A percentile compares a stretch with the other conserved stretches of the same genome.
Conservation (phyloP, 768 basidiomycete species). For the Cantharellus anzutake region DNA sequence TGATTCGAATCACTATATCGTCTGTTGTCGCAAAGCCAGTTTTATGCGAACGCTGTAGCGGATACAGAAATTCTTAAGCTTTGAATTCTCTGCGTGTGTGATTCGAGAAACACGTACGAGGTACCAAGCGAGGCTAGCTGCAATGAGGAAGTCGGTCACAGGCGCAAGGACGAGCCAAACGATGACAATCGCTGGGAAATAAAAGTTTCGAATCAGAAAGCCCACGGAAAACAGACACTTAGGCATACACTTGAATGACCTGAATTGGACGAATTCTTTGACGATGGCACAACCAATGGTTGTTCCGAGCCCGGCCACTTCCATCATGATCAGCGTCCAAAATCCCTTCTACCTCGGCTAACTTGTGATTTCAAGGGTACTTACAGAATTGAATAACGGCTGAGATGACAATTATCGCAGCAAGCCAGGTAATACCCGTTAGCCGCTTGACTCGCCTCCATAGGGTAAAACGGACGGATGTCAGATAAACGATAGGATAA, state of each 20-base stretch:
- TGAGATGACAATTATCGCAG: background rate
- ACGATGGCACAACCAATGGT: background rate
- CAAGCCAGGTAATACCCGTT: background rate
- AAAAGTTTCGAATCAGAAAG: background rate
- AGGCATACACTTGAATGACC: background rate
- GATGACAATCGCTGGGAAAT: background rate
- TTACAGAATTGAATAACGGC: background rate
- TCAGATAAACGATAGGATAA: no score
- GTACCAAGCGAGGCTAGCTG: background rate
- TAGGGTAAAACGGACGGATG: background rate
- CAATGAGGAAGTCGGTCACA: background rate
- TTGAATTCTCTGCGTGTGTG: background rate
- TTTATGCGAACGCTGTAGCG: background rate
- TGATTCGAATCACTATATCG: background rate
- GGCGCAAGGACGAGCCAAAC: background rate
- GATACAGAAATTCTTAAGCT: background rate
- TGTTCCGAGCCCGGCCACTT: background rate
- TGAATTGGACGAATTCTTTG: background rate
- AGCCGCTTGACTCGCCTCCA: background rate
- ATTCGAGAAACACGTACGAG: background rate
- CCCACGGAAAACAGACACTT: background rate
- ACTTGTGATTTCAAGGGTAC: background rate
- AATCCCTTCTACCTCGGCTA: background rate
- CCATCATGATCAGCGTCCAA: background rate
- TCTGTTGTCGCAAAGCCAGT: background rate